Base-by-base conservation (phyloP, 2,329 filamentous ascomycete genomes). In the Pestalotiopsis sp. region DNA sequence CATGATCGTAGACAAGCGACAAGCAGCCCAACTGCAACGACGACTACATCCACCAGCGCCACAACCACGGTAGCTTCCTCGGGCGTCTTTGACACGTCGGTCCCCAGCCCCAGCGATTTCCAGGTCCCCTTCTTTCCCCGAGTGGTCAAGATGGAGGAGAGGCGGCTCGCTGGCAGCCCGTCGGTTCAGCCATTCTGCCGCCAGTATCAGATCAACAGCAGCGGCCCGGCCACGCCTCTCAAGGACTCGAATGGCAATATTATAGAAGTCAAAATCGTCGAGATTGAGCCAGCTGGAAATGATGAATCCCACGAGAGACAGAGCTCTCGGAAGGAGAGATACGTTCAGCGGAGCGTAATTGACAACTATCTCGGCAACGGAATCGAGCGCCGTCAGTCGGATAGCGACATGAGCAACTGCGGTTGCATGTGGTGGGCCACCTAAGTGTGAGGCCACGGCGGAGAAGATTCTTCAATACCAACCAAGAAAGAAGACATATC, bases 101-200 rank as follows among this genome's bases (percentile, higher is more conserved):
- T 68, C 4, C 72, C 70, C 41, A 68, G 66, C 12, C 71, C 71
- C 14, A 68, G 74, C 20, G 68, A 72, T 1, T 66, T 71, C 0
- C 77, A 81, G 0, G 73, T 67, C 2, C 52, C 66, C 4, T 49
- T 63, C 58, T 67, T 62, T 31, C 87, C 87, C 2, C 82, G 82
- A 27, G 82, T 86, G 9, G 78, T 89, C 69, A 89, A 89, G 74
- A 78, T 90, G 57, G 80, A 86, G 65, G 88, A 90, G 75, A 83
- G 85, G 14, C 86, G 87, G 17, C 76, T 84, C 20, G 67, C 75
- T 6, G 74, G 71, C 23, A 69, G 77, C 9, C 73, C 78, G 17
- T 74, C 79, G 1, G 74, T 77, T 1, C 72, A 78, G 14, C 82
- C 86, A 0, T 81, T 74, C 38, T 89, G 87, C 69, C 81, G 81